Conservation (phyloP, 2,329 filamentous ascomycete genomes). For the Fusarium guadeloupense region DNA sequence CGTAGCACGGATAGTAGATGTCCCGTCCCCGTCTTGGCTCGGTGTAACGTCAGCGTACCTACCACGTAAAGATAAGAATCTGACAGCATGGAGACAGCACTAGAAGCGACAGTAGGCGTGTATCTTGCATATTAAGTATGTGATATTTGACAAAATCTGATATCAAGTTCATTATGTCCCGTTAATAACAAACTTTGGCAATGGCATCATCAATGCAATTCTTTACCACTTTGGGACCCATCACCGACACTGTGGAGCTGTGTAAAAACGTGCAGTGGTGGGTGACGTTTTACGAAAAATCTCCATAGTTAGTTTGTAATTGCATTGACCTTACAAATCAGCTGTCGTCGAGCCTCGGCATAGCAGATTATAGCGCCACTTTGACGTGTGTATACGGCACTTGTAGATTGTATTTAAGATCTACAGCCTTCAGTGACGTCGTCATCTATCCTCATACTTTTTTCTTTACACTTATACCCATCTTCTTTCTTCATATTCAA, state of each 20-base stretch:
- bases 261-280: not conserved
- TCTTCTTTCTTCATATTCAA: not conserved
- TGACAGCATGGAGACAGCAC: not conserved
- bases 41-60: not conserved
- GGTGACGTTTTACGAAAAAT: slow-evolving; percentile 24
- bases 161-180: too few species aligned
- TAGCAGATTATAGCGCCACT: slow-evolving; percentile 6
- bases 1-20: not conserved
- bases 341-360: slow-evolving; percentile 14
- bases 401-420: slow-evolving; percentile 9
- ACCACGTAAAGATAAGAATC: not conserved
- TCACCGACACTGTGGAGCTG: slow-evolving; percentile 26
- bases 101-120: too few species aligned
- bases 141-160: too few species aligned
- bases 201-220: slow-evolving; percentile 15
- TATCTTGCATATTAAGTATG: too few species aligned
- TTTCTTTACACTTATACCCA: not conserved
- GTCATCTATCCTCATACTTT: not conserved
- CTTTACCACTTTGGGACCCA: slow-evolving; percentile 32
- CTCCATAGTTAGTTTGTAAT: slow-evolving; percentile 10
- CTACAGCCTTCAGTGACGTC: slow-evolving; percentile 15
- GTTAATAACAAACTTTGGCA: not conserved
- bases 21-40: not conserved
- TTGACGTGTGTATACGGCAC: slow-evolving; percentile 13
- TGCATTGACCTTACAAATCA: slow-evolving; percentile 23